Percentiles rank a stretch among this genome's conserved stretches.
Evolutionary conservation across 371 early-diverging fungal genomes (phyloP).

Genomic region (Circinella minor): DNA sequence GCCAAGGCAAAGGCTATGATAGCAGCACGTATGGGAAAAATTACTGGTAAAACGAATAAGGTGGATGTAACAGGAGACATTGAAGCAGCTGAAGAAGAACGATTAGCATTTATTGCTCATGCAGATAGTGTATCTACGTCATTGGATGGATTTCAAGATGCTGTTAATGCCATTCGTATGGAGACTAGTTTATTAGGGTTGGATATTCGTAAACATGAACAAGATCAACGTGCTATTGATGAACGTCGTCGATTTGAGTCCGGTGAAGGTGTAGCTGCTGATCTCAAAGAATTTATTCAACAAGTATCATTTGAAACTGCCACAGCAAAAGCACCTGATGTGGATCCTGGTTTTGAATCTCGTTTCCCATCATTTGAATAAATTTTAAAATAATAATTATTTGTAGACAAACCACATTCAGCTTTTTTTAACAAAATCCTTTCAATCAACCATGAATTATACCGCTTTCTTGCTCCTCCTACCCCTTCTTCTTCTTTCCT

Average conservation of each 20-base stretch:
- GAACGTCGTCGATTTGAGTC: constrained; percentile 48
- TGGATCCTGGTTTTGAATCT: constrained; percentile 52
- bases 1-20: constrained; percentile 67
- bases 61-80: constrained; percentile 45
- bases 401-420: not conserved
- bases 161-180: constrained; percentile 41
- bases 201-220: constrained; percentile 48
- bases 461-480: not conserved
- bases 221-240: constrained; percentile 49
- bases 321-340: constrained; percentile 50
- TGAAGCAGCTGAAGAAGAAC: constrained; percentile 54
- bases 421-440: not conserved
- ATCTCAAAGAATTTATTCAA: constrained; percentile 47
- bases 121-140: constrained; percentile 44
- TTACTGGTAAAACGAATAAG: constrained; percentile 41
- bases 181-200: constrained; percentile 53
- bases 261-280: constrained; percentile 43
- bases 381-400: not conserved
- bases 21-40: constrained; percentile 67
- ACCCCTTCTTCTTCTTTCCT: not conserved
- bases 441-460: not conserved
- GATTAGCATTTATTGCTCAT: constrained; percentile 51
- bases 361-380: constrained; percentile 51
- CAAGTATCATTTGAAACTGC: constrained; percentile 41
- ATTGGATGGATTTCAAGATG: constrained; percentile 39